Conservation (phyloP, 2,329 filamentous ascomycete species). For the Chaetothyriales sp. region DNA sequence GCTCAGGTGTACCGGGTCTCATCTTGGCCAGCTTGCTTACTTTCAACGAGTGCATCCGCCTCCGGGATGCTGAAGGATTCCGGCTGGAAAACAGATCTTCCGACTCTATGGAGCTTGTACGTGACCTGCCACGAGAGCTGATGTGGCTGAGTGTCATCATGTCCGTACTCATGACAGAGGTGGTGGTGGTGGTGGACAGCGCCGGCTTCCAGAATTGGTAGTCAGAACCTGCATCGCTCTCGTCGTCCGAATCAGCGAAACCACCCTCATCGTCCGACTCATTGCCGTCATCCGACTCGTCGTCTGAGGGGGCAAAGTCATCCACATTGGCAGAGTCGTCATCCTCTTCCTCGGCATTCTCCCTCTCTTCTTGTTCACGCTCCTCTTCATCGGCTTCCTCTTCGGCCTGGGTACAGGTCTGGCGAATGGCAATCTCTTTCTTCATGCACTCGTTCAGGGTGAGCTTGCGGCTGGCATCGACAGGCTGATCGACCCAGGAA, state of each 20-base stretch:
- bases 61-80: slow-evolving; percentile 18
- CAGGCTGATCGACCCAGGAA: slow-evolving; percentile 71
- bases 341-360: slow-evolving; percentile 34
- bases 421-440: slow-evolving; percentile 79
- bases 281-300: slow-evolving; percentile 51
- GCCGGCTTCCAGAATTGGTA: slow-evolving; percentile 48
- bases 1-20: slow-evolving; percentile 57
- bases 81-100: slow-evolving; percentile 6
- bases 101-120: slow-evolving; percentile 39
- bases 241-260: slow-evolving; percentile 54
- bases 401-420: slow-evolving; percentile 75
- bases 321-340: slow-evolving; percentile 56
- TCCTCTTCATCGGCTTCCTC: slow-evolving; percentile 67
- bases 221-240: slow-evolving; percentile 49
- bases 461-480: slow-evolving; percentile 51
- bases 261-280: slow-evolving; percentile 66
- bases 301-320: slow-evolving; percentile 41
- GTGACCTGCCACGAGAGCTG: slow-evolving; percentile 33
- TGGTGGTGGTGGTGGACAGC: slow-evolving; percentile 26
- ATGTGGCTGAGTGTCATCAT: slow-evolving; percentile 32
- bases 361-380: slow-evolving; percentile 41
- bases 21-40: slow-evolving; percentile 31
- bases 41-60: slow-evolving; percentile 11
- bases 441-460: slow-evolving; percentile 79
- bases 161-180: slow-evolving; percentile 41